Base-by-base conservation (phyloP, 352 stramenopile species). In the Phytophthora vignae region DNA sequence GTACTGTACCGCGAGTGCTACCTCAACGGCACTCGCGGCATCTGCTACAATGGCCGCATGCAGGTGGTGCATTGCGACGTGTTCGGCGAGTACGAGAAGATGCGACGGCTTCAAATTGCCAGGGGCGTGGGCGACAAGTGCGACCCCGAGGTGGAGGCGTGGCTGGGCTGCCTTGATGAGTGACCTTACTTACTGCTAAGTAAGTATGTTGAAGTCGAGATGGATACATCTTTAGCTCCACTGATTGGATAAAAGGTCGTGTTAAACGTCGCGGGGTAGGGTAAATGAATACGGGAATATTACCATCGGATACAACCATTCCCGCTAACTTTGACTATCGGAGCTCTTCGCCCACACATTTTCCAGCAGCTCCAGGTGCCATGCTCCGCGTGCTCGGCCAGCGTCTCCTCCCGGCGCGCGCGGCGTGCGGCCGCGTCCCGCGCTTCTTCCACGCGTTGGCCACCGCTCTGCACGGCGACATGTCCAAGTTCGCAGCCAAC, bases 401-500 rank as follows among this genome's bases (percentile, higher is more conserved):
- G 38, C 71, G 69, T 54, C 55, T 80, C 42, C 10, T 74, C 10
- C 68, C 64, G 46, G 54, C 61, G 36, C 31, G 66, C 29, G 49
- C 59, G 56, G 55, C 25, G 27, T 52, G 12, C 31, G 17, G 21
- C 15, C 27, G 56, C 42, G 19, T 55, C 44, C 22, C 55, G 52
- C 69, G 73, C 48, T 69, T 74, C 21, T 83, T 90, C 64, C 82
- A 90, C 70, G 77, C 82, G 31, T 90, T 82, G 3, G 46, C 73
- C 4, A 54, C 48, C 76, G 73, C 81, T 3, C 71, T 83, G 42
- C 86, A 93, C 40, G 83, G 76, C 6, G 83, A 93, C 44, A 49
- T 78, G 70, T 88, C 86, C 58, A 77, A 83, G 66, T 92, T 91
- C 55, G 77, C 84, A 11, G 53, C 48, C 52, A 90, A 91, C 67